Percentiles rank a stretch among this genome's conserved stretches.
Conservation (phyloP, 257 asterid genomes). For the Gentiana dahurica region DNA sequence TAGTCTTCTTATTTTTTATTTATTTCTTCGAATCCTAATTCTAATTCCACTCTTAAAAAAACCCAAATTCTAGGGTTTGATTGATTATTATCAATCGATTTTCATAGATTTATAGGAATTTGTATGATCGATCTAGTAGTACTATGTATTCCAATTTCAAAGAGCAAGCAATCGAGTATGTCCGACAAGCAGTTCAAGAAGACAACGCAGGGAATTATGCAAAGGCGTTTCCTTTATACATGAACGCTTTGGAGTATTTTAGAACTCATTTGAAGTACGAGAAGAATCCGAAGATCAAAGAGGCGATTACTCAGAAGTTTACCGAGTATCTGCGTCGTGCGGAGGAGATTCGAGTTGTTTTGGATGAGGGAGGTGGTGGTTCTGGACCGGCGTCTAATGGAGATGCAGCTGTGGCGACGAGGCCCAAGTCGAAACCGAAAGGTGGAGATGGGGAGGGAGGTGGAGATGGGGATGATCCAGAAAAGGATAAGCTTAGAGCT, state of each 20-base stretch:
- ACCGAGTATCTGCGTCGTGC: constrained; percentile 94
- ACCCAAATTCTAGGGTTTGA: no score
- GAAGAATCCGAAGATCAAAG: constrained; percentile 89
- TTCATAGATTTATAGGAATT: no score
- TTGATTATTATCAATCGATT: no score
- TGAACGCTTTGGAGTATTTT: constrained; percentile 96
- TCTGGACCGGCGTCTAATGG: constrained; percentile 66
- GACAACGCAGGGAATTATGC: constrained; percentile 97
- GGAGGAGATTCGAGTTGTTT: constrained; percentile 89
- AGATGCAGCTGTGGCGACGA: constrained; percentile 80
- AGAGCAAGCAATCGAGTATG: constrained; percentile 95
- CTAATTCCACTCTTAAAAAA: no score
- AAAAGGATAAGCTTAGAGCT: constrained; percentile 75
- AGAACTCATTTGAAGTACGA: constrained; percentile 93
- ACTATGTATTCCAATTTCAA: constrained; percentile 93
- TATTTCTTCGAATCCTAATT: no score
- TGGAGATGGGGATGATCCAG: constrained; percentile 85
- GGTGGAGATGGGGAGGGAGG: constrained; percentile 30
- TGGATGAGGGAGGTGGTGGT: constrained; percentile 80
- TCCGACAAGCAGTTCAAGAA: constrained; percentile 86
- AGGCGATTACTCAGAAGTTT: constrained; percentile 93
- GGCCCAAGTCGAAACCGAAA: constrained; percentile 81
- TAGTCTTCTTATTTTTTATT: no score
- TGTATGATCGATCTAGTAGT: no score
- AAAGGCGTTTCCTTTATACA: constrained; percentile 83